Evolutionary conservation across 768 basidiomycete species (phyloP), one percentile per base, ranked within the genome.

Genomic region (Mycena rosella): DNA sequence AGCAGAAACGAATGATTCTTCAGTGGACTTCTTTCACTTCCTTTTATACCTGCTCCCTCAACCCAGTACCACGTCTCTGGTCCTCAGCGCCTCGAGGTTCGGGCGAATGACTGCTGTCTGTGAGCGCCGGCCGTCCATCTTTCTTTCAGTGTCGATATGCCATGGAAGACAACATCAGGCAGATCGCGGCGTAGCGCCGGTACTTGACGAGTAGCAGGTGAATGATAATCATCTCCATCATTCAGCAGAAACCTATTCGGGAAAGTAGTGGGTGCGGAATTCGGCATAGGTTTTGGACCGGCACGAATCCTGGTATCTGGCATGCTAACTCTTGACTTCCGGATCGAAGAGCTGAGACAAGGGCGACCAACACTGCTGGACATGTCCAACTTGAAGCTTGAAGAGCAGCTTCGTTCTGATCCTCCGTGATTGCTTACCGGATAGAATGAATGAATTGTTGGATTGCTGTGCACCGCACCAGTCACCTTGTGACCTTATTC

Each of bases 51-150:
- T 30, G 6, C 32, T 34, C 32, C 11, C 32, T 42, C 24, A 22
- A 24, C 20, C 13, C 3, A 9, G 22, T 71, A 71, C 70, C 70
- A 51, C 13, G n/a, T 49, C 45, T 63, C 53, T 67, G 70, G 70
- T 51, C 20, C 53, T 53, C 34, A 52, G 47, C 14, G 22, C 30
- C 26, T 26, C 10, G n/a, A n/a, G n/a, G n/a, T 47, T 51, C 44
- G 32, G 29, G 27, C 45, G 13, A 36, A 56, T 42, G 57, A 42
- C 47, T 54, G 63, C 45, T 65, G 30, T 63, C 26, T 55, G 61
- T 29, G 69, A 51, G 68, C 63, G 45, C 63, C 49, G 44, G 61
- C 61, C 59, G n/a, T 24, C 26, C 45, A 49, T 62, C 52, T 55
- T 38, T 54, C 45, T 27, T 52, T 20, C 14, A 38, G 53, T 42